Evolutionary conservation across 768 basidiomycete species (phyloP), one percentile per base, ranked within the genome.

Genomic region (Trametes meyenii): DNA sequence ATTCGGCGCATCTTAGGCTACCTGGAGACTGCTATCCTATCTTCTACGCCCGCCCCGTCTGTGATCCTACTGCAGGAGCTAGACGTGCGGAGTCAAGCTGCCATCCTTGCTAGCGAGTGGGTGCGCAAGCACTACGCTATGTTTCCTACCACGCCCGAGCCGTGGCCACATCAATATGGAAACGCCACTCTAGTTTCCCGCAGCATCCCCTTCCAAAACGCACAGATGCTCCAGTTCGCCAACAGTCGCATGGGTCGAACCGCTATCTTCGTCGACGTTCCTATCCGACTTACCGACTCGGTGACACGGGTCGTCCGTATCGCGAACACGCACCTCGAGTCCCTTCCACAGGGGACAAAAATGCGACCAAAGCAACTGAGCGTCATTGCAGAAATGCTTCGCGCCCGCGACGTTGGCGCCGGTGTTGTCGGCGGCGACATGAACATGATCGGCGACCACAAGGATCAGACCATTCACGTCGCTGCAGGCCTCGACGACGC

Each of bases 301-400:
- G 26, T 75, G 62, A 38, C 77, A 76, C 43, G 73, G 75, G 76
- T 78, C n/a, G 58, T 90, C 62, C 79, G 88, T 29, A 74, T 91
- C 42, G 82, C 83, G 26, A 92, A 91, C 70, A 89, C 89, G 24
- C 90, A 92, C 68, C 76, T 92, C 50, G 90, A 92, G 73, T 88
- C 88, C 12, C 68, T 87, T 52, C 75, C 78, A 0, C 16, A 52
- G 0, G 87, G 86, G 16, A 58, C n/a, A 63, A 65, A 21, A 40
- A 59, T 10, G 74, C 78, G 62, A 21, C 74, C 81, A 14, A 71
- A 71, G 53, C 89, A 92, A 74, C 62, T 91, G 66, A 71, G 73
- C 39, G 72, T 85, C 45, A 78, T 87, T 53, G 76, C 81, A 14
- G 74, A 79, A 23, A 71, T 83, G 69, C 68, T 91, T 66, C 78